A percentile compares a stretch with the other conserved stretches of the same genome.
Evolutionary conservation across 1,284 basidiomycete genomes (phyloP).

Genomic region (Apiotrichum veenhuisii): DNA sequence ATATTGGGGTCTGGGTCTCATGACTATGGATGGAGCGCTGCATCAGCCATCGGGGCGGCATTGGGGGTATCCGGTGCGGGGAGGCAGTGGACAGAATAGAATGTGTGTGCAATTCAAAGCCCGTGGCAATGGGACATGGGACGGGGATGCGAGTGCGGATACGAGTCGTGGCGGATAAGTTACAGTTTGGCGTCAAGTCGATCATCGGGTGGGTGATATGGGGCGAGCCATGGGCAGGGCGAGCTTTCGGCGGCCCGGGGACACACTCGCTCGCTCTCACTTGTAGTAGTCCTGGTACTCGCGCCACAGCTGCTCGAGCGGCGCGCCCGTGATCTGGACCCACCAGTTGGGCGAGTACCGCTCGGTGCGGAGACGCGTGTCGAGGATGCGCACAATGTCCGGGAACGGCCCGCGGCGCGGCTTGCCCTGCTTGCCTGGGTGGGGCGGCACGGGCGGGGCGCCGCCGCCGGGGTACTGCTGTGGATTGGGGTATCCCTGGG

Average conservation of each 20-base stretch:
- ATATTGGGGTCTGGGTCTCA: no score
- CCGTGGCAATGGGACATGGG: no score
- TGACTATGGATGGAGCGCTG: no score
- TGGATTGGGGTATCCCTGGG: background rate
- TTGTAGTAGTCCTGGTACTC: constrained; percentile 33
- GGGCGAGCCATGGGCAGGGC: background rate
- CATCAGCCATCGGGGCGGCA: no score
- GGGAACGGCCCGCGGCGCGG: constrained; percentile 27
- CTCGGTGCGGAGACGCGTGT: constrained; percentile 26
- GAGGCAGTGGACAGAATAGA: no score
- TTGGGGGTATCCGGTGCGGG: no score
- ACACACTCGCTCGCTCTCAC: background rate
- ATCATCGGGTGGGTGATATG: no score
- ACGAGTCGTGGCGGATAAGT: no score
- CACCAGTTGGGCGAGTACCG: constrained; percentile 30
- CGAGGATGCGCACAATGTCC: constrained; percentile 26
- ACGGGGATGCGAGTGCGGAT: no score
- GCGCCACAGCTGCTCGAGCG: constrained; percentile 27
- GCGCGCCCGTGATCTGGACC: constrained; percentile 30
- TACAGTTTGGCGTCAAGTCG: no score
- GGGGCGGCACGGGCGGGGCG: constrained; percentile 1
- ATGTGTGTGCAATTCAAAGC: no score
- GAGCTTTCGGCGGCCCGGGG: no score
- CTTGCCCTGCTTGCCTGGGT: background rate
- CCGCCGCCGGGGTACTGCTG: background rate